Conservation (phyloP, 1,139 yeast genomes). For the Meyerozyma sp. region DNA sequence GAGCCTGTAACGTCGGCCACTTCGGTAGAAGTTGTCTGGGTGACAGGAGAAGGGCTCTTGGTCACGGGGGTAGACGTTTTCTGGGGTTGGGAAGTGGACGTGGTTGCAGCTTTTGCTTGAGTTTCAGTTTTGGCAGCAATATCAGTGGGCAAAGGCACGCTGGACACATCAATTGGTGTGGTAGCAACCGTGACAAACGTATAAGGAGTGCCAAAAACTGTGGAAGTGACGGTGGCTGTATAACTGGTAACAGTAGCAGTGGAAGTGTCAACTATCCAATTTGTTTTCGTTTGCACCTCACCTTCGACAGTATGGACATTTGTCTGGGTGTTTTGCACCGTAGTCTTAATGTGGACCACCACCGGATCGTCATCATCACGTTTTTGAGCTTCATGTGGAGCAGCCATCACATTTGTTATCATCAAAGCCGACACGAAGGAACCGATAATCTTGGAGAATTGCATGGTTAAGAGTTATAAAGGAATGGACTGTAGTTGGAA, state of each 20-base stretch:
- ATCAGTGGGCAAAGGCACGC: not conserved
- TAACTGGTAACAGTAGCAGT: constrained; percentile 37
- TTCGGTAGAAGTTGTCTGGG: constrained; percentile 8
- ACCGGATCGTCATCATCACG: constrained; percentile 24
- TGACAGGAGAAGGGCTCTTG: not conserved
- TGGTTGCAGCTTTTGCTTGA: constrained; percentile 5
- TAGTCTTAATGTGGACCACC: constrained; percentile 31
- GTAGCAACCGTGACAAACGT: constrained; percentile 36
- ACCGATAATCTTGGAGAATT: constrained; percentile 24
- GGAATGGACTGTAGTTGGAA: constrained; percentile 6
- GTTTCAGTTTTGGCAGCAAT: constrained; percentile 2
- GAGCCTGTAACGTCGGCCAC: constrained; percentile 5
- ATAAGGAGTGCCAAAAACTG: constrained; percentile 35
- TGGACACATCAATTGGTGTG: constrained; percentile 22
- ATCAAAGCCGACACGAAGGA: constrained; percentile 19
- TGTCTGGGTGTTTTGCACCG: constrained; percentile 31
- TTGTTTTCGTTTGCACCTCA: constrained; percentile 24
- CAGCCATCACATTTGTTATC: constrained; percentile 20
- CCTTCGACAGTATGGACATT: constrained; percentile 30
- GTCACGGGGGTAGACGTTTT: too few species aligned
- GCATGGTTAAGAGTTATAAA: constrained; percentile 18
- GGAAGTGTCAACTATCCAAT: constrained; percentile 24
- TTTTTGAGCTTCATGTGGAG: constrained; percentile 17
- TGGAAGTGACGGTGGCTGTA: constrained; percentile 43
- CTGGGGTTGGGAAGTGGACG: constrained; percentile 4